Base-by-base conservation (phyloP, 2,329 filamentous ascomycete species). In the Fusarium goolgardi region DNA sequence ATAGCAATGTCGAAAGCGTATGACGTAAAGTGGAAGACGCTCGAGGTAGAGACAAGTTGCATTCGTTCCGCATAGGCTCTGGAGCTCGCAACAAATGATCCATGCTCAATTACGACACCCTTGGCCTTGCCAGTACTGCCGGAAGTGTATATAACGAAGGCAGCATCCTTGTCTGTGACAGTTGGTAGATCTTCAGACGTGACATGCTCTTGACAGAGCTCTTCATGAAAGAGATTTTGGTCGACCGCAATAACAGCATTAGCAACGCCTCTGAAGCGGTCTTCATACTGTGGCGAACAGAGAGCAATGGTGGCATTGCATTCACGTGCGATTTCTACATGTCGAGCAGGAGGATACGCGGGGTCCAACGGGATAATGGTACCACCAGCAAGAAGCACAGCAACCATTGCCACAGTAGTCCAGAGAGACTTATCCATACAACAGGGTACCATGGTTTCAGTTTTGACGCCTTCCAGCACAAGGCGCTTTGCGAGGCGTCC, bases 401-500 rank as follows among this genome's bases (percentile, higher is more conserved):
- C 72, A 4, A 76, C 56, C 53, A 76, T 71, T 1, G 73, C 54
- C 16, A 75, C 62, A 6, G 70, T 41, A 2, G 69, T 54, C 71
- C 72, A 72, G 1, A 65, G 34, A 2, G 72, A 73, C 13, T 72
- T 75, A 11, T 75, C 71, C 52, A 73, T 67, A 8, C 71, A 73
- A 31, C 66, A 71, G 3, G 59, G 63, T 2, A 72, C 68, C 23
- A 70, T 27, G 0, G 29, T 47, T 0, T 59, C 23, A 15, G 50
- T 13, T 2, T 39, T 13, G 25, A 72, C 39, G 4, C 70, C 65
- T 4, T 45, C 20, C 10, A 39, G 32, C 3, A 64, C 20, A 3
- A 67, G 50, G 8, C 32, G n/a, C 31, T 43, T 55, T 3, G 64
- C 55, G 0, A 73, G n/a, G 1, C 29, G 23, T 0, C 34, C 13